Percentiles rank a stretch among this genome's conserved stretches.
phyloP scores from a whole-genome alignment of 2,329 filamentous ascomycete species.

The Clonostachys byssicola region DNA sequence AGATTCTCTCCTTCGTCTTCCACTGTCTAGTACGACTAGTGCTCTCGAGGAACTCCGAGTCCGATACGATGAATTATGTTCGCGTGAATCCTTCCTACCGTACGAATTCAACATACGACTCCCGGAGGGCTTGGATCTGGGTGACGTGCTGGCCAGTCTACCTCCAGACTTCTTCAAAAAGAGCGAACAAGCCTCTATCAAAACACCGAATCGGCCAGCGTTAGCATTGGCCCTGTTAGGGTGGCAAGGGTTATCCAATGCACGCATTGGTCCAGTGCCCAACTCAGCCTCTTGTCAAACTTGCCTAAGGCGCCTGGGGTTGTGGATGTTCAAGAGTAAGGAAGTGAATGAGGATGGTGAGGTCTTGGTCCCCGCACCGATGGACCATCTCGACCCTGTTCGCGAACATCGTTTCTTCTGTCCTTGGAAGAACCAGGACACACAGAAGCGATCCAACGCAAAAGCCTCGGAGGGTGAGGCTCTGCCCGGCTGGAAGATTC shows the following conservation, averaged over 20 bases:
- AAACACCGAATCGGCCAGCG: slow-evolving; percentile 53
- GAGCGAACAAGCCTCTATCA: slow-evolving; percentile 3
- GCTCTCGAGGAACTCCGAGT: slow-evolving; percentile 54
- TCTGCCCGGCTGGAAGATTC: slow-evolving; percentile 49
- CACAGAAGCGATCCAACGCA: slow-evolving; percentile 45
- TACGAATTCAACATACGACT: slow-evolving; percentile 59
- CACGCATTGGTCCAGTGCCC: slow-evolving; percentile 54
- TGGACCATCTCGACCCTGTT: slow-evolving; percentile 64
- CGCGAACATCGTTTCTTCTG: slow-evolving; percentile 80
- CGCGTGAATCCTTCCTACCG: slow-evolving; percentile 50
- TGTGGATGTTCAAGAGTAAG: slow-evolving; percentile 91
- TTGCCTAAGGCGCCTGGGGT: slow-evolving; percentile 81
- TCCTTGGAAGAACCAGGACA: slow-evolving; percentile 66
- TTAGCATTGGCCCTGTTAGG: slow-evolving; percentile 68
- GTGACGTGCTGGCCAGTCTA: slow-evolving; percentile 43
- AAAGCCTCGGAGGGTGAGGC: slow-evolving; percentile 24
- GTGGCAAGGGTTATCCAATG: slow-evolving; percentile 64
- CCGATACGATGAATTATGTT: slow-evolving; percentile 61
- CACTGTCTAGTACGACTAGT: slow-evolving; percentile 56
- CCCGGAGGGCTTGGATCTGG: slow-evolving; percentile 45
- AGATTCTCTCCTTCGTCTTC: slow-evolving; percentile 58
- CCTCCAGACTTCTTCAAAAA: slow-evolving; percentile 51
- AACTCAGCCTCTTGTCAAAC: slow-evolving; percentile 78
- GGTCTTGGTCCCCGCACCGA: slow-evolving; percentile 54
- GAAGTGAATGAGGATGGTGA: slow-evolving; percentile 51